Evolutionary conservation across 768 basidiomycete species (phyloP), one percentile per base, ranked within the genome.

Genomic region (Lactarius hatsudake): DNA sequence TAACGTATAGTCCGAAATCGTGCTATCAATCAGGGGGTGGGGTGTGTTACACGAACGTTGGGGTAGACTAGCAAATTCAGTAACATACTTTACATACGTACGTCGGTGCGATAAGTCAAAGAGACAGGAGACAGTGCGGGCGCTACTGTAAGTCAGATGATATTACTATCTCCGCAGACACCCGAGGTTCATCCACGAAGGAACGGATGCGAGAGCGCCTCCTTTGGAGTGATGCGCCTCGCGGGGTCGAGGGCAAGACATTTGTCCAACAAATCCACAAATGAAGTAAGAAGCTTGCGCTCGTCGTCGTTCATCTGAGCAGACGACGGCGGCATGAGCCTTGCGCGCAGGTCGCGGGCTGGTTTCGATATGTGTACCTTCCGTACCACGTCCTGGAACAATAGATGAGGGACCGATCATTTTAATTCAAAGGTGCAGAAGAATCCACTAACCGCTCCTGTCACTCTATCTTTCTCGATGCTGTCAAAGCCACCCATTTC

Each of bases 221-320:
- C 96, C 73, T 89, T 87, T 1, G 96, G 95, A n/a, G 87, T 87
- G 38, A 97, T 86, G 73, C 96, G 80, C 75, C 93, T 87, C 51
- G 86, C 82, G 2, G 96, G 91, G 75, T 98, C 96, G 18, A 99
- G 82, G 26, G 86, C 81, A 32, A 97, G 81, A 75, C 96, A 96
- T 78, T 90, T 95, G 74, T 98, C 96, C 65, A 99, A 76, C 55
- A 98, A 76, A 75, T 98, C 96, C 59, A 96, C 84, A 73, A 99
- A 97, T 6, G 87, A 85, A 28, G 82, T 74, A 12, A 97, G 70
- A 71, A 93, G 76, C 77, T 92, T 93, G 73, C 82, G 86, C 78
- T 98, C 95, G 64, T 96, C 96, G 71, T 96, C 95, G 72, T 88
- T 91, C 75, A 93, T 78, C 78, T 93, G 92, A 42, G 87, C 85